phyloP scores from a whole-genome alignment of 1,284 basidiomycete genomes.

The Gymnopus androsaceus region DNA sequence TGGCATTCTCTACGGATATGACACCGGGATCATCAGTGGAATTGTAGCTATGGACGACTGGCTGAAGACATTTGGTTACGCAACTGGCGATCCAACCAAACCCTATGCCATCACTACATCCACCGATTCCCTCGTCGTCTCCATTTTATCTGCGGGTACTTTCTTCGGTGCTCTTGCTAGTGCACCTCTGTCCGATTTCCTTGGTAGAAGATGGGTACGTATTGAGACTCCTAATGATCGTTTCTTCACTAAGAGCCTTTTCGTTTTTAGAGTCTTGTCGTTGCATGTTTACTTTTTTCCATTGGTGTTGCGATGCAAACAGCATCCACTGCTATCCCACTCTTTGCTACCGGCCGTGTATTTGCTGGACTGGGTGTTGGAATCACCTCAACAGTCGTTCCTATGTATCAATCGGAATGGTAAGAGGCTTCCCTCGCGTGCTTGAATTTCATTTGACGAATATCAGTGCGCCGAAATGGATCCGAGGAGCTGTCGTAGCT shows the following conservation, averaged over 20 bases:
- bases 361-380: conserved; percentile 86
- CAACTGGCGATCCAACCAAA: conserved; percentile 28
- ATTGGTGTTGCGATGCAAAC: conserved; percentile 73
- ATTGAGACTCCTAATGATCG: not conserved
- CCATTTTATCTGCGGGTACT: conserved; percentile 74
- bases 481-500: conserved; percentile 83
- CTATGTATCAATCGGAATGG: conserved; percentile 85
- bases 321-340: conserved; percentile 51
- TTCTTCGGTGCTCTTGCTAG: conserved; percentile 64
- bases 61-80: conserved; percentile 60
- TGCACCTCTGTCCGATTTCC: conserved; percentile 48
- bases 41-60: conserved; percentile 59
- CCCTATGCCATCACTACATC: conserved; percentile 50
- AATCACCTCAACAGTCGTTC: conserved; percentile 52
- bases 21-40: conserved; percentile 78
- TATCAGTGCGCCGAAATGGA: conserved; percentile 63
- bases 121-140: conserved; percentile 65
- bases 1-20: conserved; percentile 81
- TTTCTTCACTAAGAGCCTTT: not conserved
- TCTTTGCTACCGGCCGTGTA: conserved; percentile 77
- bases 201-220: conserved; percentile 55
- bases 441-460: not conserved
- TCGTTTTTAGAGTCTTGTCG: conserved; percentile 31
- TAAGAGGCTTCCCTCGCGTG: conserved; percentile 21
- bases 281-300: conserved; percentile 65